phyloP scores from a whole-genome alignment of 2,329 filamentous ascomycete species.

The Hymenoscyphus fructigenus region DNA sequence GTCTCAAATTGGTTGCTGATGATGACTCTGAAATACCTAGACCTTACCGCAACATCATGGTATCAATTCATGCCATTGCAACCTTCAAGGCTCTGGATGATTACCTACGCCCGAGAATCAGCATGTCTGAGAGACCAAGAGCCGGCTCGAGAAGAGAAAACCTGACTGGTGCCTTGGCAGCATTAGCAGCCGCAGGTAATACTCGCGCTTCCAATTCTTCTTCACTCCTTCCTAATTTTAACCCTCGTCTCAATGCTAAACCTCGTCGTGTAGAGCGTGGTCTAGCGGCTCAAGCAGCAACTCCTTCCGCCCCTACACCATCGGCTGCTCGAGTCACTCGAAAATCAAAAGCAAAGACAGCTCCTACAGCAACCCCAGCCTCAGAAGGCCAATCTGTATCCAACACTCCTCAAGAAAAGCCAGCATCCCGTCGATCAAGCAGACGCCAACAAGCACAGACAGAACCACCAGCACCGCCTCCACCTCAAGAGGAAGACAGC shows the following conservation, averaged over 20 bases:
- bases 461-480: constrained; percentile 52
- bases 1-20: constrained; percentile 83
- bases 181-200: constrained; percentile 72
- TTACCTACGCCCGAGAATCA: constrained; percentile 89
- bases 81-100: constrained; percentile 97
- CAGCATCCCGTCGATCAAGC: constrained; percentile 59
- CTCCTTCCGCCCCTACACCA: constrained; percentile 41
- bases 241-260: constrained; percentile 35
- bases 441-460: constrained; percentile 56
- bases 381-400: constrained; percentile 43
- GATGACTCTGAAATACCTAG: constrained; percentile 88
- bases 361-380: constrained; percentile 43
- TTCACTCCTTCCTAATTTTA: constrained; percentile 40
- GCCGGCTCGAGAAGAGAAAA: constrained; percentile 59
- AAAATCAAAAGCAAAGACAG: constrained; percentile 46
- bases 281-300: constrained; percentile 30
- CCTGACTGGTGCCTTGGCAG: constrained; percentile 67
- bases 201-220: constrained; percentile 36
- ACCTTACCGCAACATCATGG: constrained; percentile 91
- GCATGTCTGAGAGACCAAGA: constrained; percentile 71
- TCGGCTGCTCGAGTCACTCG: constrained; percentile 37
- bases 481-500: constrained; percentile 59
- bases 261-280: constrained; percentile 33
- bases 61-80: constrained; percentile 96
- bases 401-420: constrained; percentile 56